A percentile compares a stretch with the other conserved stretches of the same genome.
Conservation (phyloP, 106 monocot species). For the Ottelia alismoides region DNA sequence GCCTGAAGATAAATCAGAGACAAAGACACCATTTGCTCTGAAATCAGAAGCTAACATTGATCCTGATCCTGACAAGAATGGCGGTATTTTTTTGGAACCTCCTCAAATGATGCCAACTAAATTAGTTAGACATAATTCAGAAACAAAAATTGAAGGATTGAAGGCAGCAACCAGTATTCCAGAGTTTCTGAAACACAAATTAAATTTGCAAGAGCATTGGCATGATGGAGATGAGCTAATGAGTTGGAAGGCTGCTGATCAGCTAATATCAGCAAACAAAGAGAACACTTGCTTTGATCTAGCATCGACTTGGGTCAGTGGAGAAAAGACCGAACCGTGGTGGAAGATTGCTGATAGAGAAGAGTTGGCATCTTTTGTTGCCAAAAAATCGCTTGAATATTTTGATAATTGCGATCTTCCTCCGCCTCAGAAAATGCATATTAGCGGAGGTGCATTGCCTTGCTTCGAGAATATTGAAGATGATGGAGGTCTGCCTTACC, state of each 20-base stretch:
- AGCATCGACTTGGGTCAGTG: conserved; percentile 19
- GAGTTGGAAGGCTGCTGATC: conserved; percentile 23
- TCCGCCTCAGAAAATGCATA: conserved; percentile 36
- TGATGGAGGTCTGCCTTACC: conserved; percentile 12
- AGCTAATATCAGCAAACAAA: conserved; percentile 20
- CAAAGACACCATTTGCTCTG: conserved; percentile 1
- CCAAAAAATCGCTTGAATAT: conserved; percentile 47
- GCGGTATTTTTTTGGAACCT: conserved; percentile 12
- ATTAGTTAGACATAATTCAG: conserved; percentile 27
- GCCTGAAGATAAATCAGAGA: conserved; percentile 11
- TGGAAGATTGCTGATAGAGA: conserved; percentile 70
- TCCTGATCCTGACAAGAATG: conserved; percentile 19
- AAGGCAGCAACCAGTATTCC: conserved; percentile 16
- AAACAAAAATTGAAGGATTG: conserved; percentile 17
- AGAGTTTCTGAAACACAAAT: conserved; percentile 19
- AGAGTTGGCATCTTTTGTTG: conserved; percentile 74
- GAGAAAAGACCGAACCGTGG: conserved; percentile 54
- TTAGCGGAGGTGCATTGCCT: conserved; percentile 24
- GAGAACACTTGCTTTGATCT: conserved; percentile 18
- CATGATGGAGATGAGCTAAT: conserved; percentile 24
- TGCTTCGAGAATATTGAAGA: conserved; percentile 27
- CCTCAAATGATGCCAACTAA: conserved; percentile 25
- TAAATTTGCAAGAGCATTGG: conserved; percentile 19
- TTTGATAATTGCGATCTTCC: conserved; percentile 93
- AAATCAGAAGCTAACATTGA: neutral